Conservation (phyloP, 2,329 filamentous ascomycete genomes). For the Grosmannia serpens region DNA sequence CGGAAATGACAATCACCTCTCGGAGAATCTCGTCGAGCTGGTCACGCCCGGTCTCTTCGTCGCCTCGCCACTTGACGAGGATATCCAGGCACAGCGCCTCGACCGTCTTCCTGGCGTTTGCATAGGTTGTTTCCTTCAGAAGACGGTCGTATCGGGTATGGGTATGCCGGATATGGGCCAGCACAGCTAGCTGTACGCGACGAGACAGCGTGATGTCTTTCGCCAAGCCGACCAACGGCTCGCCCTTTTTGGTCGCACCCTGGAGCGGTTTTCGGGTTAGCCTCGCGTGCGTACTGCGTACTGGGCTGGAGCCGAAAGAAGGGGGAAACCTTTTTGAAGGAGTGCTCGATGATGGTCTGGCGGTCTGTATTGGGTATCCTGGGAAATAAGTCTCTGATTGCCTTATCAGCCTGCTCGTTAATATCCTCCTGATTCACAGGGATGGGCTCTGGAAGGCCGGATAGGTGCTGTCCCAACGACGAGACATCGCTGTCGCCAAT, state of each 20-base stretch:
- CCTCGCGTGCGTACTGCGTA: background rate
- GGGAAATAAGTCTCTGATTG: conserved; percentile 52
- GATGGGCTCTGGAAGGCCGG: conserved; percentile 41
- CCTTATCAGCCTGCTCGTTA: conserved; percentile 49
- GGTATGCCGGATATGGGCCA: conserved; percentile 56
- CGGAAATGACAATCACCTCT: conserved; percentile 56
- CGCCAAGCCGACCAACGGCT: conserved; percentile 46
- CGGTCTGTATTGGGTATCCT: conserved; percentile 55
- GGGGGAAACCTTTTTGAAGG: conserved; percentile 48
- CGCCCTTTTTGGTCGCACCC: conserved; percentile 39
- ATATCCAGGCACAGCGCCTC: conserved; percentile 50
- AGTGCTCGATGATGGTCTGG: conserved; percentile 48
- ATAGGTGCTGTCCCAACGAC: conserved; percentile 2
- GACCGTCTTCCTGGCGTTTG: conserved; percentile 49
- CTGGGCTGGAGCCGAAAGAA: background rate
- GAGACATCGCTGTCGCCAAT: conserved; percentile 17
- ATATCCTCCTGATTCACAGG: conserved; percentile 48
- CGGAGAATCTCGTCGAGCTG: conserved; percentile 55
- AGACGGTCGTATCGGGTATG: conserved; percentile 55
- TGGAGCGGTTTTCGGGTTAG: conserved; percentile 15
- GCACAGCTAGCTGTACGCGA: conserved; percentile 52
- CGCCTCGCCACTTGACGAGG: conserved; percentile 61
- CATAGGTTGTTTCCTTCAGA: conserved; percentile 45
- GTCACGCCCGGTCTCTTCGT: conserved; percentile 57
- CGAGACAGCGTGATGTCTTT: conserved; percentile 44